Base-by-base conservation (phyloP, 495 filamentous ascomycete species). In the Penicillium chermesinum region DNA sequence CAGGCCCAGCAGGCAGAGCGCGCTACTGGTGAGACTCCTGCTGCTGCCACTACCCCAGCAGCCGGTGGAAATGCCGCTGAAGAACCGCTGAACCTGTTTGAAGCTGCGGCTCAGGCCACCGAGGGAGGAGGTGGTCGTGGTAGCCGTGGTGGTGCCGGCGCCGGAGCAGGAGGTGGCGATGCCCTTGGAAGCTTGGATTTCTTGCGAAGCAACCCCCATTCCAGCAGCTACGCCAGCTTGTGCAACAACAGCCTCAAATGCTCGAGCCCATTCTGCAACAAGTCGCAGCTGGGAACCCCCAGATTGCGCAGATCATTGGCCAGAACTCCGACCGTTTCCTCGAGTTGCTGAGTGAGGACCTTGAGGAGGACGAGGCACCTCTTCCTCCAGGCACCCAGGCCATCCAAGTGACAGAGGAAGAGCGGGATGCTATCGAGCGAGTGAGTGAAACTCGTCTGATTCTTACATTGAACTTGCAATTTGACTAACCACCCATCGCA, bases 161-260 rank as follows among this genome's bases (percentile, higher is more conserved):
- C 64, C 19, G 75, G 67, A 40, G 79, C 69, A 39, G 78, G 71
- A 33, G 79, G 72, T 25, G 81, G 77, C 45, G 78, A 74, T 19
- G 77, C 75, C 2, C 73, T 86, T 2, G 84, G 82, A 6, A 95
- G 88, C 56, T 83, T 98, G 32, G 91, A 96, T 38, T 96, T 91
- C 69, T 80, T 98, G n/a, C 86, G 93, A 41, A 88, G 87, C 66
- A 96, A 97, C 66, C 84, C 89, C 19, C 89, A 96, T 67, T 98
- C 71, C 93, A 97, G 66, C 93, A 98, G 65, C 81, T 98, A 27
- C 86, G 93, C 25, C 89, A 95, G 68, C 85, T 98, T 9, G 93
- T 98, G 14, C 93, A 98, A 62, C 89, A 95, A 61, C 88, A 96
- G 55, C 93, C 93, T 8, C 86, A 89, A 58, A 98, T 98, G 93